Evolutionary conservation across 306 rosid genomes (phyloP).

Genomic region (Cucurbita pepo): DNA sequence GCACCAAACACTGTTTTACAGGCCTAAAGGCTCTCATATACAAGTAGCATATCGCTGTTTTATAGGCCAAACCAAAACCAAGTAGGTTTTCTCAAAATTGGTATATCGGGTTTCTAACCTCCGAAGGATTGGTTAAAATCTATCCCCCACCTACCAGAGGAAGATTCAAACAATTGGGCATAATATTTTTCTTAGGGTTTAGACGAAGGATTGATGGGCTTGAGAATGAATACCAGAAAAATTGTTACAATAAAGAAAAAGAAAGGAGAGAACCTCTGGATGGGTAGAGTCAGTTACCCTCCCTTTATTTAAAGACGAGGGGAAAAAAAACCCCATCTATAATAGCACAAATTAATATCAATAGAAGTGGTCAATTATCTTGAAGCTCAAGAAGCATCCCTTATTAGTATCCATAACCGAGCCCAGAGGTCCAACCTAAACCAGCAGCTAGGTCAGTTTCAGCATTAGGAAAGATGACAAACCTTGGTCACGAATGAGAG

Average conservation of each 20-base stretch:
- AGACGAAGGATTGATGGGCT: neutral
- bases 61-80: neutral
- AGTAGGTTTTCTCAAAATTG: neutral
- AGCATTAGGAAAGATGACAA: slow-evolving; percentile 9
- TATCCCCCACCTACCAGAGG: too few species aligned
- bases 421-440: slow-evolving; percentile 6
- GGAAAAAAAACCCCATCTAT: neutral
- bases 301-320: neutral
- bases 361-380: neutral
- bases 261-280: neutral
- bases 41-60: neutral
- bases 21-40: neutral
- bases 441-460: slow-evolving; percentile 2
- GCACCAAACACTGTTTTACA: too few species aligned
- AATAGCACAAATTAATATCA: neutral
- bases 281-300: neutral
- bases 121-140: neutral
- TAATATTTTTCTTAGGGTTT: neutral
- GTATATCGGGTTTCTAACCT: neutral
- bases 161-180: neutral
- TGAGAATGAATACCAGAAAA: too few species aligned
- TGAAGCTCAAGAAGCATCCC: neutral
- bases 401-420: neutral
- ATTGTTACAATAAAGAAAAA: neutral
- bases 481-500: slow-evolving; percentile 99